phyloP scores from a whole-genome alignment of 1,284 basidiomycete genomes.

The Fomitopsis schrenkii region DNA sequence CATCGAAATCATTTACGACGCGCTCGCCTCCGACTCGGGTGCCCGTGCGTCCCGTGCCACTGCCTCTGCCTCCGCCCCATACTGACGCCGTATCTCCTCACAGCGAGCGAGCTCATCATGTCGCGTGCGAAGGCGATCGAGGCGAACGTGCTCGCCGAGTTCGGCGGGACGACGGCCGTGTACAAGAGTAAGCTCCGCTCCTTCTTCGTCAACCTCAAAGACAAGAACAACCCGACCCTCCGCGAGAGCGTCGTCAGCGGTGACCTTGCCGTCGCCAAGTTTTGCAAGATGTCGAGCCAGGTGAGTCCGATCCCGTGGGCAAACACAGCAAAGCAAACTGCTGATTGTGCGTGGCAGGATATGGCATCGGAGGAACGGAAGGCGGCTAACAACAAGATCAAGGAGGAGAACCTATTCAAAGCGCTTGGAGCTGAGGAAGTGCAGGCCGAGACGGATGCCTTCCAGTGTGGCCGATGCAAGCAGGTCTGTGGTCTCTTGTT shows the following conservation, averaged over 20 bases:
- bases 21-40: conserved; percentile 79
- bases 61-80: background rate
- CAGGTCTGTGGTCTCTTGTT: conserved; percentile 40
- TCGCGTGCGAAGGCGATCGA: conserved; percentile 60
- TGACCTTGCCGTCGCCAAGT: conserved; percentile 63
- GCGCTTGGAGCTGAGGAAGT: conserved; percentile 88
- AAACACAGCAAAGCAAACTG: background rate
- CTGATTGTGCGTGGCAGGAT: conserved; percentile 49
- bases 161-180: conserved; percentile 37
- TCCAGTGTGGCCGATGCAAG: conserved; percentile 95
- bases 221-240: conserved; percentile 89
- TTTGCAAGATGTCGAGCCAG: conserved; percentile 81
- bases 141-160: conserved; percentile 46
- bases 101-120: conserved; percentile 63
- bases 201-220: conserved; percentile 92
- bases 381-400: conserved; percentile 78
- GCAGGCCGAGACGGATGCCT: conserved; percentile 95
- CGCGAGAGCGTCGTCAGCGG: conserved; percentile 85
- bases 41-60: conserved; percentile 63
- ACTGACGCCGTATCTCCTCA: background rate
- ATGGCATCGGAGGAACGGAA: conserved; percentile 95
- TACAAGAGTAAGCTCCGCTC: conserved; percentile 86
- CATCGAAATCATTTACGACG: conserved; percentile 88
- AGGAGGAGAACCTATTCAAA: conserved; percentile 87
- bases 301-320: conserved; percentile 33